These are phyloP conservation scores for Podospora pseudocomata DNA, from an alignment of 495 filamentous ascomycete species.

Conservation along the genomic window DNA sequence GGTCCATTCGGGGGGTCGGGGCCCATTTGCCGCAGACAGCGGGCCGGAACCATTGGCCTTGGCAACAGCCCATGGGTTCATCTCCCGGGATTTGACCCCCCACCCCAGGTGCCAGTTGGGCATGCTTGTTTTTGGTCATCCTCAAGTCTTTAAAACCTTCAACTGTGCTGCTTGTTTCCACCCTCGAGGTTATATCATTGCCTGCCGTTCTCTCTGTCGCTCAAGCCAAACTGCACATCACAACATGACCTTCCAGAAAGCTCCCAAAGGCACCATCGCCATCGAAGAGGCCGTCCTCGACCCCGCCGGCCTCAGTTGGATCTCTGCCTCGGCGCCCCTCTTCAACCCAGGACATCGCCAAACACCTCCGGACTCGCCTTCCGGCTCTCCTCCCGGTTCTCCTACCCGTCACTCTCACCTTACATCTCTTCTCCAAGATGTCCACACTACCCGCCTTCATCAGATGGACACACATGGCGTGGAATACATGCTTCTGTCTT, in stretches of 20 bases:
- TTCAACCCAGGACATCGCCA: slow-evolving; percentile 25
- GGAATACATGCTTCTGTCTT: slow-evolving; percentile 57
- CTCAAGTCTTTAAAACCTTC: neutral
- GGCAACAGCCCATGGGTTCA: neutral
- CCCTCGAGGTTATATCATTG: too few species aligned
- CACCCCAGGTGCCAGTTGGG: neutral
- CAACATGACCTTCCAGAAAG: slow-evolving; percentile 12
- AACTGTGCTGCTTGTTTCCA: too few species aligned
- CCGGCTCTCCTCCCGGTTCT: slow-evolving; percentile 4
- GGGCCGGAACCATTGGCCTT: neutral
- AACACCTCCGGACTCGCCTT: slow-evolving; percentile 3
- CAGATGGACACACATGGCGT: slow-evolving; percentile 57
- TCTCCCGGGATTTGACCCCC: neutral
- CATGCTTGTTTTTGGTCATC: neutral
- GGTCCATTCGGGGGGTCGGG: neutral
- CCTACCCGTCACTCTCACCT: slow-evolving; percentile 11
- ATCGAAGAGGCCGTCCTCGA: slow-evolving; percentile 57
- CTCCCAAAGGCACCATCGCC: slow-evolving; percentile 54
- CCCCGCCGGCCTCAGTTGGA: slow-evolving; percentile 31
- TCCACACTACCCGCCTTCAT: slow-evolving; percentile 49
- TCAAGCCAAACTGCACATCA: neutral
- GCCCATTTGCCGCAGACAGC: neutral
- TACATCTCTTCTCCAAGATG: slow-evolving; percentile 31
- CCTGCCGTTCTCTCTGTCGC: neutral
- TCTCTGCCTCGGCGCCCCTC: slow-evolving; percentile 28